A percentile compares a stretch with the other conserved stretches of the same genome.
Conservation (phyloP, 2,329 filamentous ascomycete species). For the Clarireedia monteithiana region DNA sequence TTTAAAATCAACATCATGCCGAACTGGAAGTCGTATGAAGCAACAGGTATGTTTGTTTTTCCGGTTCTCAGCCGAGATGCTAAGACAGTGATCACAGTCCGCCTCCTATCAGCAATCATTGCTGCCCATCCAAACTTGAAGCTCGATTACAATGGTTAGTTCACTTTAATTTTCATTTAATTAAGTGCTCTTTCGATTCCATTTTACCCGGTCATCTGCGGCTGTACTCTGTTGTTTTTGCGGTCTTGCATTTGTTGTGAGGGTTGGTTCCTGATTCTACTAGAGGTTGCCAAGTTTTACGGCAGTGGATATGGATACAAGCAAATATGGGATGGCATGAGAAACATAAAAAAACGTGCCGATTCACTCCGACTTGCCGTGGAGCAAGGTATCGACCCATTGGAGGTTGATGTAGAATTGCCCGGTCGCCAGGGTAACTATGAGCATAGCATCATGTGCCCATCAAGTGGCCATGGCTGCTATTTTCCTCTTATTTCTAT, state of each 20-base stretch:
- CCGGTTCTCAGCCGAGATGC: neutral
- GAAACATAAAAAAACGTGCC: constrained; percentile 15
- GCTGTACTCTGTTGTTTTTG: neutral
- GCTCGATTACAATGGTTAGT: constrained; percentile 55
- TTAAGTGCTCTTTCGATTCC: neutral
- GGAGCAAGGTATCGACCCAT: constrained; percentile 17
- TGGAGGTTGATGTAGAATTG: constrained; percentile 13
- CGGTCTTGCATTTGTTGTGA: neutral
- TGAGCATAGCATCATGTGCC: neutral
- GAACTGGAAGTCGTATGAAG: constrained; percentile 54
- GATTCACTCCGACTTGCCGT: constrained; percentile 16
- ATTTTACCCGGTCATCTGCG: neutral
- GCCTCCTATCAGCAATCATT: constrained; percentile 53
- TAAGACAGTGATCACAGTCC: constrained; percentile 30
- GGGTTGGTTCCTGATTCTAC: neutral
- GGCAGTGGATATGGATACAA: constrained; percentile 19
- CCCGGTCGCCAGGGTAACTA: constrained; percentile 13
- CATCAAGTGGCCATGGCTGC: neutral
- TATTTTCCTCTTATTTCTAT: neutral
- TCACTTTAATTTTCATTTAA: neutral
- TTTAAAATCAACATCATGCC: constrained; percentile 34
- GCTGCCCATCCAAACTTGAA: constrained; percentile 47
- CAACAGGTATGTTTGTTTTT: constrained; percentile 30
- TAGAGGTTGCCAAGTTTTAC: constrained; percentile 47
- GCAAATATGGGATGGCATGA: constrained; percentile 18